A percentile compares a stretch with the other conserved stretches of the same genome.
Evolutionary conservation across 345 rosid genomes (phyloP).

Genomic region (Salix purpurea): DNA sequence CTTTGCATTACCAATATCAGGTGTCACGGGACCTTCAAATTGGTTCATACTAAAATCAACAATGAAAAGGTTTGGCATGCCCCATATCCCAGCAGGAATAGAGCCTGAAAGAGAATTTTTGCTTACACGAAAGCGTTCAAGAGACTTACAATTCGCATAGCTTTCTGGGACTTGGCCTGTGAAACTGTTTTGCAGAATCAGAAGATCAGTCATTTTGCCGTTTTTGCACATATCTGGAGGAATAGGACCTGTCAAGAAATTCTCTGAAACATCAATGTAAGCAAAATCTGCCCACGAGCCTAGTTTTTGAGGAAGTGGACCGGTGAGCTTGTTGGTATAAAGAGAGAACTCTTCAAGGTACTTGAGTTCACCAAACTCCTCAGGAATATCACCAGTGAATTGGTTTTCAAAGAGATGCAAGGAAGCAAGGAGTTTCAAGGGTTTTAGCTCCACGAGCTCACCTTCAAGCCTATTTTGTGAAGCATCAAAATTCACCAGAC

Average conservation of each 20-base stretch:
- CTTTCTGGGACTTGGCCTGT: slow-evolving; percentile 56
- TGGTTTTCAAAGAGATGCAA: slow-evolving; percentile 56
- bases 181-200: slow-evolving; percentile 62
- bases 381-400: slow-evolving; percentile 63
- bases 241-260: slow-evolving; percentile 60
- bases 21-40: slow-evolving; percentile 52
- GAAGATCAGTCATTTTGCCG: slow-evolving; percentile 50
- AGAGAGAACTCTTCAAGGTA: slow-evolving; percentile 49
- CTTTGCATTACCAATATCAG: slow-evolving; percentile 50
- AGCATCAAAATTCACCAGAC: slow-evolving; percentile 50
- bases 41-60: slow-evolving; percentile 60
- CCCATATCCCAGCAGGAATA: slow-evolving; percentile 67
- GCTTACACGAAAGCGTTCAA: slow-evolving; percentile 55
- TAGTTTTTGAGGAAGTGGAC: slow-evolving; percentile 55
- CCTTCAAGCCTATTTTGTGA: slow-evolving; percentile 63
- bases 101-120: slow-evolving; percentile 61
- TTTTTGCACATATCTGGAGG: slow-evolving; percentile 85
- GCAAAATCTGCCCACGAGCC: slow-evolving; percentile 55
- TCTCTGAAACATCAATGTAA: slow-evolving; percentile 72
- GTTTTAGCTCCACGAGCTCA: slow-evolving; percentile 48
- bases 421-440: slow-evolving; percentile 46
- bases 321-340: slow-evolving; percentile 61
- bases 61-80: slow-evolving; percentile 55
- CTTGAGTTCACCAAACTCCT: slow-evolving; percentile 61
- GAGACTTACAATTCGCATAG: slow-evolving; percentile 48